Evolutionary conservation across 164 flowering plant genomes (phyloP).

Genomic region (Tetrastigma voinierianum): DNA sequence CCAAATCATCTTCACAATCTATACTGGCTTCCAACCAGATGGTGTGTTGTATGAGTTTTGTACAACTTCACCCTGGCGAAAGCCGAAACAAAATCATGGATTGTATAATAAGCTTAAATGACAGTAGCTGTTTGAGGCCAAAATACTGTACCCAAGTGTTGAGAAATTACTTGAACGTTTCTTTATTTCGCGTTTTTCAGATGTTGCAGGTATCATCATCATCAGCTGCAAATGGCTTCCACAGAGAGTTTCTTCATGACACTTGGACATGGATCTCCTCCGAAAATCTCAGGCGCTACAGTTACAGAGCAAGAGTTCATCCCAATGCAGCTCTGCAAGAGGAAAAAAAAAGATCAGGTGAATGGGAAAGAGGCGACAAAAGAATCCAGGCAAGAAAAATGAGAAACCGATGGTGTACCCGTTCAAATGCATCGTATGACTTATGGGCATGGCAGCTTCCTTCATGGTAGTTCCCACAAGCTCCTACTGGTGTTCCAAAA

Average conservation of each 20-base stretch:
- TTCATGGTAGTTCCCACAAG: conserved; percentile 76
- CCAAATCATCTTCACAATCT: conserved; percentile 23
- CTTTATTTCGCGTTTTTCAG: conserved; percentile 11
- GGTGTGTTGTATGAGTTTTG: conserved; percentile 43
- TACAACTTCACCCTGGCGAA: conserved; percentile 52
- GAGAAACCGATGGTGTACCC: conserved; percentile 31
- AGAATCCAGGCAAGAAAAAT: not conserved
- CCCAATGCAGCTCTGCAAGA: conserved; percentile 83
- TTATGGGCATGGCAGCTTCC: conserved; percentile 91
- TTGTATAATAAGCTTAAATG: not conserved
- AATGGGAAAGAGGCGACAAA: not conserved
- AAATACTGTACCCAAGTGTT: not conserved
- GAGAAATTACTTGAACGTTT: conserved; percentile 8
- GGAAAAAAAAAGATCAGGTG: not conserved
- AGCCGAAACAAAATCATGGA: conserved; percentile 23
- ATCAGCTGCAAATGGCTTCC: conserved; percentile 59
- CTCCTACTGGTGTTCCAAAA: conserved; percentile 92
- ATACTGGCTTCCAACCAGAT: conserved; percentile 15
- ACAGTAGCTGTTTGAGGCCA: too few species aligned
- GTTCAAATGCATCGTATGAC: conserved; percentile 77
- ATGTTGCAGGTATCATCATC: not conserved
- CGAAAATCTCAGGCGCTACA: conserved; percentile 74
- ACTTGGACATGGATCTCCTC: conserved; percentile 82
- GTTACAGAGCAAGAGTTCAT: conserved; percentile 69
- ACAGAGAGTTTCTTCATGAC: conserved; percentile 73